phyloP scores from a whole-genome alignment of 2,329 filamentous ascomycete genomes.

The Pyrenochaeta sp. region DNA sequence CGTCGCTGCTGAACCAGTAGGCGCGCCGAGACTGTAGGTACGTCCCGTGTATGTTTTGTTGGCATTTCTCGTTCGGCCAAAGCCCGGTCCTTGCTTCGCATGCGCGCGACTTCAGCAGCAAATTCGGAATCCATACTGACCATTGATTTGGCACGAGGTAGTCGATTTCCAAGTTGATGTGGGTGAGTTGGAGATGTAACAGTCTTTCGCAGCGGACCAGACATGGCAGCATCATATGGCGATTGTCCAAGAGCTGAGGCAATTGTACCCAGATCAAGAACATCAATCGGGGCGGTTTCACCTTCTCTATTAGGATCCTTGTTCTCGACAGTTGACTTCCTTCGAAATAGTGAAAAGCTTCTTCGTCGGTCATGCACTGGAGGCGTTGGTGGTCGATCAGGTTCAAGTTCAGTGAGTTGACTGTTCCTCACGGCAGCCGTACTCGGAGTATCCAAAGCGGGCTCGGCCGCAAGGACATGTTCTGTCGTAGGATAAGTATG shows the following conservation, averaged over 20 bases:
- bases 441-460: conserved; percentile 4
- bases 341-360: conserved; percentile 43
- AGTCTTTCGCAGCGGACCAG: conserved; percentile 19
- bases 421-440: conserved; percentile 17
- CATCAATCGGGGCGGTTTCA: conserved; percentile 25
- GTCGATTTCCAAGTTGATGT: conserved; percentile 42
- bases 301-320: conserved; percentile 24
- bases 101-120: conserved; percentile 46
- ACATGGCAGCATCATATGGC: conserved; percentile 55
- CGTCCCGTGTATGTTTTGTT: too few relatives aligned
- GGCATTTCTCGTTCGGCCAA: conserved; percentile 23
- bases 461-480: conserved; percentile 25
- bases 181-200: conserved; percentile 42
- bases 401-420: conserved; percentile 26
- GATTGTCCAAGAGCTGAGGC: conserved; percentile 52
- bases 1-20: conserved; percentile 22
- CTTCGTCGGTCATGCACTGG: conserved; percentile 32
- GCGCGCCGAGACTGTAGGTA: too few relatives aligned
- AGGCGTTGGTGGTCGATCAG: conserved; percentile 30
- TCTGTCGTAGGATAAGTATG: conserved; percentile 45
- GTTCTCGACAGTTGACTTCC: conserved; percentile 36
- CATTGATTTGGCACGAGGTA: conserved; percentile 41
- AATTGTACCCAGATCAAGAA: conserved; percentile 53
- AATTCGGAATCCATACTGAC: conserved; percentile 47
- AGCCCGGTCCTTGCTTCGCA: conserved; percentile 46